Conservation (phyloP, 495 filamentous ascomycete species). For the Lepraria neglecta region DNA sequence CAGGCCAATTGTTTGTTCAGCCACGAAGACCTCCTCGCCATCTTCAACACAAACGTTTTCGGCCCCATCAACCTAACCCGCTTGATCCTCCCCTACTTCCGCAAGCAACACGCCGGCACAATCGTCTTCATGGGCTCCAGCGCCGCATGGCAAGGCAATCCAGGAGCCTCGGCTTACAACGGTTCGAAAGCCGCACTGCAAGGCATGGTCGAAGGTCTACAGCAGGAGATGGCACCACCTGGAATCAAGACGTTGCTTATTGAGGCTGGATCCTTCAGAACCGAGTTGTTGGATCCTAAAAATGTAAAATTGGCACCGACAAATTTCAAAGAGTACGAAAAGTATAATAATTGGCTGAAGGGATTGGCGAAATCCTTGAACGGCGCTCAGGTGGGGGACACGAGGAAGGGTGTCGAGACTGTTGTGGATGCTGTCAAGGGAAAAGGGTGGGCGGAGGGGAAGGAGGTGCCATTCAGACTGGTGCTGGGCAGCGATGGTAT, state of each 20-base stretch:
- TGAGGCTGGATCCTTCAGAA: slow-evolving; percentile 37
- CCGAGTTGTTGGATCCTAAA: slow-evolving; percentile 23
- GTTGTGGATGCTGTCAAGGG: neutral
- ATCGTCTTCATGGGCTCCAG: slow-evolving; percentile 43
- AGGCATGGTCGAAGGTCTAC: slow-evolving; percentile 27
- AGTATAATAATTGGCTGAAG: neutral
- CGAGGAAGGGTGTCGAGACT: neutral
- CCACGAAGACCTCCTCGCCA: too few relatives aligned
- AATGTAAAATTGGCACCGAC: neutral
- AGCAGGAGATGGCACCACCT: slow-evolving; percentile 29
- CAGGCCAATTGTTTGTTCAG: too few relatives aligned
- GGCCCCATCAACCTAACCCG: slow-evolving; percentile 41
- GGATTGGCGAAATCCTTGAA: neutral
- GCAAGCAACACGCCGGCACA: slow-evolving; percentile 31
- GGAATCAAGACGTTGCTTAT: slow-evolving; percentile 33
- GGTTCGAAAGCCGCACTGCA: slow-evolving; percentile 34
- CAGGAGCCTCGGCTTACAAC: slow-evolving; percentile 27
- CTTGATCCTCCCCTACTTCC: slow-evolving; percentile 40
- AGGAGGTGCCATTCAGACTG: neutral
- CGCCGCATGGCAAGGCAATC: slow-evolving; percentile 20
- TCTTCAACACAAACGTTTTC: slow-evolving; percentile 43
- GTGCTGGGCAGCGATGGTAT: neutral
- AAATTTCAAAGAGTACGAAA: neutral
- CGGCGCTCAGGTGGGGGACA: neutral
- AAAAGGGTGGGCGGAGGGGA: neutral